Evolutionary conservation across 208 protist species (phyloP).

Genomic region (Wallacemonas sp.): DNA sequence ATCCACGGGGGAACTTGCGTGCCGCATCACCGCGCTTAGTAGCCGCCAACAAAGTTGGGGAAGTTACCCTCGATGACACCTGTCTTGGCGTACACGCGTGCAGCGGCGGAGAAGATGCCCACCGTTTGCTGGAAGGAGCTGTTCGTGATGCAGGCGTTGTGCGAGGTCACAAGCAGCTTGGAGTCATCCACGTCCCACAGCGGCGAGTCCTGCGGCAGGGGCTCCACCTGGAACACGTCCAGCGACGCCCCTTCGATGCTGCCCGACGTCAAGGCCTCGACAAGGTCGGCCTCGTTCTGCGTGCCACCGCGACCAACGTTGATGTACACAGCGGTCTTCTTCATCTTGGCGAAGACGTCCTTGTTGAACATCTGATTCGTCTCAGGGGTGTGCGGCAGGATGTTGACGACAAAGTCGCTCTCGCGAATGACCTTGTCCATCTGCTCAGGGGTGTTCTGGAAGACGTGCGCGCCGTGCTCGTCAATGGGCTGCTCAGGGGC

Average conservation of each 20-base stretch:
- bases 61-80: slow-evolving; percentile 35
- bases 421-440: slow-evolving; percentile 51
- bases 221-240: slow-evolving; percentile 81
- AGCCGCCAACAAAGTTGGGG: slow-evolving; percentile 29
- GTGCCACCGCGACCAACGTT: slow-evolving; percentile 71
- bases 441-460: slow-evolving; percentile 23
- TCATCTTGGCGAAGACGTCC: slow-evolving; percentile 64
- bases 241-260: slow-evolving; percentile 62
- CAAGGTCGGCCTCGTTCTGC: slow-evolving; percentile 55
- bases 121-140: slow-evolving; percentile 35
- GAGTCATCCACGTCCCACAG: slow-evolving; percentile 58
- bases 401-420: slow-evolving; percentile 70
- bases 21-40: too few relatives aligned
- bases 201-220: slow-evolving; percentile 43
- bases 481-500: slow-evolving; percentile 22
- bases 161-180: slow-evolving; percentile 65
- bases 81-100: slow-evolving; percentile 33
- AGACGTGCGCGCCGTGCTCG: slow-evolving; percentile 42
- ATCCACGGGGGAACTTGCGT: too few relatives aligned
- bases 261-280: slow-evolving; percentile 40
- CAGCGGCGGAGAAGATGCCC: slow-evolving; percentile 27
- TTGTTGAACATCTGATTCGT: slow-evolving; percentile 63
- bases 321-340: slow-evolving; percentile 68
- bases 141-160: slow-evolving; percentile 56
- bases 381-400: slow-evolving; percentile 61